phyloP scores from a whole-genome alignment of 225 moss, liverwort and hornwort genomes.

The Physcomitrium patens region DNA sequence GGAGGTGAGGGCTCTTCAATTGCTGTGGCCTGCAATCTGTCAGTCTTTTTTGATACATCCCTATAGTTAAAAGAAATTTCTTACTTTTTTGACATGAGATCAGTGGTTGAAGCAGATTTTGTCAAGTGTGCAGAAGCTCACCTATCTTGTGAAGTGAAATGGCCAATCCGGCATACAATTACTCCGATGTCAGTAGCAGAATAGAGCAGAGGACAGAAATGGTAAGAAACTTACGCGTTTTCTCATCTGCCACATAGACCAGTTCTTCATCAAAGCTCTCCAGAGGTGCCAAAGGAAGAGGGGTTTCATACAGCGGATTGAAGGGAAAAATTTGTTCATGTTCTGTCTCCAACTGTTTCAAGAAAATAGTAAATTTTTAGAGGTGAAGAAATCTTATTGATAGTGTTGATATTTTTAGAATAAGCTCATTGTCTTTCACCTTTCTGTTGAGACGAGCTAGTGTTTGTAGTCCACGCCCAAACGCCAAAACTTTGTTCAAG shows the following conservation, averaged over 20 bases:
- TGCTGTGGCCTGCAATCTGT: background rate
- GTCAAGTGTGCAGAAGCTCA: background rate
- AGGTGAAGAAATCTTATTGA: background rate
- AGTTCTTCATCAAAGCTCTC: conserved; percentile 27
- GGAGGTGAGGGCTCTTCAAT: too few species aligned
- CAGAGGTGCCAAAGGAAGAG: conserved; percentile 33
- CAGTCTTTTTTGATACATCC: background rate
- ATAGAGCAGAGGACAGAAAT: background rate
- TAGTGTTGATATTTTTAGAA: background rate
- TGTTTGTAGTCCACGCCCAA: conserved; percentile 28
- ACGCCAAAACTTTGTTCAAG: conserved; percentile 15
- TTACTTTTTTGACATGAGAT: background rate
- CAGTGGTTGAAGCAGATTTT: background rate
- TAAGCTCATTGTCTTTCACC: conserved; percentile 7
- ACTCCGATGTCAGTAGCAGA: background rate
- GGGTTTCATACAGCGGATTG: conserved; percentile 41
- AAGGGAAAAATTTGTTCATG: conserved; percentile 63
- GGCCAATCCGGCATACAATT: too few species aligned
- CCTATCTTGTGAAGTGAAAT: background rate
- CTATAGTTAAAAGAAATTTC: background rate
- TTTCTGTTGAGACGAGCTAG: conserved; percentile 25
- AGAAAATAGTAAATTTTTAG: background rate
- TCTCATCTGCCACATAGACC: background rate
- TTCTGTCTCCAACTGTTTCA: conserved; percentile 64
- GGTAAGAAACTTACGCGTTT: conserved; percentile 31